A percentile compares a stretch with the other conserved stretches of the same genome.
phyloP scores from a whole-genome alignment of 495 filamentous ascomycete species.

The Pyrenula massariospora region DNA sequence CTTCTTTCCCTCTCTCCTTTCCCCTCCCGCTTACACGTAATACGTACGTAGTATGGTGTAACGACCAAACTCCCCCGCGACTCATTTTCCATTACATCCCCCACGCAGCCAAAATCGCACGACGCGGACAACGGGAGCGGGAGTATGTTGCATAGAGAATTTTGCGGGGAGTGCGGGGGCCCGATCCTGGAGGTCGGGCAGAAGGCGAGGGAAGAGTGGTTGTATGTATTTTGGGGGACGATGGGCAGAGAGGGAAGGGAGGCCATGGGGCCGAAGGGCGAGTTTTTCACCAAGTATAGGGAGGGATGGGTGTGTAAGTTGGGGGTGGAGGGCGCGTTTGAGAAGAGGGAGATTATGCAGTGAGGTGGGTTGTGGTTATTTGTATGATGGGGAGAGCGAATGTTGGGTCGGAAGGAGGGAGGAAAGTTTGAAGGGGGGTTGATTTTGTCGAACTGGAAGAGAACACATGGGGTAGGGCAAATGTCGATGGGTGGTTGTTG shows the following conservation, averaged over 20 bases:
- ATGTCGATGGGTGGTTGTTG: no score
- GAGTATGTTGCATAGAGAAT: conserved; percentile 43
- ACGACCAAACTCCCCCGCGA: conserved; percentile 49
- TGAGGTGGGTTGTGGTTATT: no score
- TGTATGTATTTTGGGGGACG: neutral
- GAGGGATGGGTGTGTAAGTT: conserved; percentile 55
- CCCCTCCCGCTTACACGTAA: conserved; percentile 5
- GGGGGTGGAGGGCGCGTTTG: conserved; percentile 44
- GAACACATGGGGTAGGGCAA: no score
- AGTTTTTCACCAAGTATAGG: conserved; percentile 52
- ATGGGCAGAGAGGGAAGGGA: conserved; percentile 8
- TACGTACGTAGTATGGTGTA: conserved; percentile 40
- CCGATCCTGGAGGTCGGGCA: conserved; percentile 37
- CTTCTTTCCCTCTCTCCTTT: conserved; percentile 23
- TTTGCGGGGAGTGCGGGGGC: conserved; percentile 51
- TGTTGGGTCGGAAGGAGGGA: no score
- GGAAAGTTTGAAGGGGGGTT: no score
- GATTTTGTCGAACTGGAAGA: no score
- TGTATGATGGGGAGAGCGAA: no score
- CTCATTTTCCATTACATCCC: conserved; percentile 23
- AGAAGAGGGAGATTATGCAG: conserved; percentile 43
- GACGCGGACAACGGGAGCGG: conserved; percentile 47
- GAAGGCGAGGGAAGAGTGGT: neutral
- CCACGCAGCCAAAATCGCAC: conserved; percentile 33
- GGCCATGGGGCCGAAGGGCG: conserved; percentile 51